These are phyloP conservation scores for Cladosporium sp. DNA, from an alignment of 2,329 filamentous ascomycete genomes.

Conservation along the genomic window DNA sequence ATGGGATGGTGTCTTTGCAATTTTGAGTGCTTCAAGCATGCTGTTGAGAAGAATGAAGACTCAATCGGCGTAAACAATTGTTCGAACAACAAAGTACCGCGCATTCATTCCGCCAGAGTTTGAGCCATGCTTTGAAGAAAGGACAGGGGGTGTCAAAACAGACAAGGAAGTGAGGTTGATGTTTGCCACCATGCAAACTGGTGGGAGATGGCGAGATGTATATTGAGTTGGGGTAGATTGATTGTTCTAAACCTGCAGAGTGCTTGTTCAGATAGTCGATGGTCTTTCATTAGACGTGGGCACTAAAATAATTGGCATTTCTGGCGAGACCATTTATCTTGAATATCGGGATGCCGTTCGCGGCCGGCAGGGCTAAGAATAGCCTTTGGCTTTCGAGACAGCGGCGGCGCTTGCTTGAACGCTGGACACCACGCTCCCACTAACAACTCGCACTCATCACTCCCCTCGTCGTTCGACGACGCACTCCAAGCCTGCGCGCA, in stretches of 20 bases:
- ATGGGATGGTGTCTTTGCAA: too few relatives aligned
- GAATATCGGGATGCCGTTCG: not conserved
- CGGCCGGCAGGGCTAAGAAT: not conserved
- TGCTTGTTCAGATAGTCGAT: too few relatives aligned
- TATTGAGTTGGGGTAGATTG: too few relatives aligned
- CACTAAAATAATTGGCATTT: too few relatives aligned
- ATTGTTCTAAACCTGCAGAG: too few relatives aligned
- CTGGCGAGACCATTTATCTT: too few relatives aligned
- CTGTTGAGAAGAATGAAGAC: too few relatives aligned
- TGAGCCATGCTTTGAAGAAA: slow-evolving; percentile 45
- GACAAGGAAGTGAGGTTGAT: not conserved
- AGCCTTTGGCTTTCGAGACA: not conserved
- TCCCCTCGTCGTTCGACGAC: slow-evolving; percentile 7
- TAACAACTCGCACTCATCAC: not conserved
- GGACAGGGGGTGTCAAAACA: slow-evolving; percentile 19
- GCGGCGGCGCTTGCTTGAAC: not conserved
- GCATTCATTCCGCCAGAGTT: not conserved
- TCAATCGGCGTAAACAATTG: too few relatives aligned
- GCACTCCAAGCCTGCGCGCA: slow-evolving; percentile 1
- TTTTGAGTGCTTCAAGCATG: too few relatives aligned
- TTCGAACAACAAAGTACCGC: too few relatives aligned
- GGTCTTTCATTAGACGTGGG: too few relatives aligned
- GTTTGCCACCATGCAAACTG: not conserved
- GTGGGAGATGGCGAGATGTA: too few relatives aligned
- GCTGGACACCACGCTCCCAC: slow-evolving; percentile 1